Evolutionary conservation across 2,329 filamentous ascomycete species (phyloP).

Genomic region (Microsporum ferrugineum): DNA sequence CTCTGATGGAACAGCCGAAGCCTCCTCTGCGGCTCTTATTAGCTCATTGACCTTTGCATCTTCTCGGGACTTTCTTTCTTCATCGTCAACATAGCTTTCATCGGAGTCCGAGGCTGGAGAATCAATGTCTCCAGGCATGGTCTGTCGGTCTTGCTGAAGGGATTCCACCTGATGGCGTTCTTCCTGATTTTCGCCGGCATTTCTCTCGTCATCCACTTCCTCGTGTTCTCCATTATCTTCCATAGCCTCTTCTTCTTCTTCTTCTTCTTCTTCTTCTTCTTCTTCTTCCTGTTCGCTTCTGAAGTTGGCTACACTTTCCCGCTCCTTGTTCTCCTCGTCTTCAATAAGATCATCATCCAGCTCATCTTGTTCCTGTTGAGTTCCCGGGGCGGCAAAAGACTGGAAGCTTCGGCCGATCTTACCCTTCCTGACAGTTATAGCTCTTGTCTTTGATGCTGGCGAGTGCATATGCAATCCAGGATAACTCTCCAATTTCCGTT

Average conservation of each 20-base stretch:
- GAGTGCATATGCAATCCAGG: not conserved
- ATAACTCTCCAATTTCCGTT: conserved; percentile 20
- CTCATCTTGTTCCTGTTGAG: conserved; percentile 23
- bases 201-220: conserved; percentile 22
- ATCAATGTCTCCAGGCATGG: not conserved
- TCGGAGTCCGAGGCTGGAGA: conserved; percentile 16
- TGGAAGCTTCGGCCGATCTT: conserved; percentile 39
- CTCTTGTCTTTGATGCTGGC: not conserved
- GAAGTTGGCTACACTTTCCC: conserved; percentile 17
- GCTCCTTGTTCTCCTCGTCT: conserved; percentile 22
- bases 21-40: conserved; percentile 37
- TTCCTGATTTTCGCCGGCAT: conserved; percentile 17
- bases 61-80: conserved; percentile 40
- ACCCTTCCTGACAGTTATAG: conserved; percentile 16
- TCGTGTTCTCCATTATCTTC: conserved; percentile 17
- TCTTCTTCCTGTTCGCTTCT: not conserved
- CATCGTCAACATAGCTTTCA: conserved; percentile 43
- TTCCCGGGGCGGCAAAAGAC: conserved; percentile 46
- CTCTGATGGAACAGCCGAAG: conserved; percentile 32
- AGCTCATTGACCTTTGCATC: conserved; percentile 35
- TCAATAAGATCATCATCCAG: conserved; percentile 17
- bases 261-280: conserved; percentile 13
- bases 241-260: conserved; percentile 19
- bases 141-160: conserved; percentile 1
- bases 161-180: conserved; percentile 10